Evolutionary conservation across 2,329 filamentous ascomycete species (phyloP), one percentile per base, ranked within the genome.

Genomic region (Scedosporium apiospermum): DNA sequence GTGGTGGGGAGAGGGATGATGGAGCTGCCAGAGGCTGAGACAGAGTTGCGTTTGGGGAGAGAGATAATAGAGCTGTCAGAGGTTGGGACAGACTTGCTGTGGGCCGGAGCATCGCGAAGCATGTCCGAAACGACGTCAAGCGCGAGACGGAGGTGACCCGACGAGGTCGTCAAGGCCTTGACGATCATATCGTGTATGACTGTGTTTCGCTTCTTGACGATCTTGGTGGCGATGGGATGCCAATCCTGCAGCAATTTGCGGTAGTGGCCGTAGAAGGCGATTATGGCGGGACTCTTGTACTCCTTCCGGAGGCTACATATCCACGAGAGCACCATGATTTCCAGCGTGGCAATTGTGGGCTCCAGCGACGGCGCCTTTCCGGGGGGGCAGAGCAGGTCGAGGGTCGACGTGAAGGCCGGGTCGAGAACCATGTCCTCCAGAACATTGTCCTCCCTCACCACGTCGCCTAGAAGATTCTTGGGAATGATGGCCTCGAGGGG

Each of bases 81-180:
- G 58, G 21, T 62, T 65, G 12, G 61, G 16, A 14, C 62, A 23
- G 26, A 53, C 44, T 18, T 26, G 41, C n/a, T 23, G 1, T 49
- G 26, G 7, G 42, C 65, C 2, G 65, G 42, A 5, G 74, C 69
- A 53, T 75, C 74, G 27, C 73, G 72, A 49, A 84, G 73, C 81
- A 85, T 84, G 67, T 79, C 77, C 53, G 75, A 74, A 51, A 85
- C 75, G 9, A 84, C 72, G 38, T 77, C 74, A 26, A 85, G 66
- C 0, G 78, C 78, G 2, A 74, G 72, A 4, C 75, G 73, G 3
- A 79, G 69, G 55, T 79, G 74, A n/a, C 71, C 70, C 21, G 66
- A 68, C 61, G 75, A 77, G 62, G 80, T 75, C 42, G 77, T 70
- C 62, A 85, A 73, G 49, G 75, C 72, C 64, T 78, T 74, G 59